Base-by-base conservation (phyloP, 306 rosid genomes). In the Chamaecrista fasciculata region DNA sequence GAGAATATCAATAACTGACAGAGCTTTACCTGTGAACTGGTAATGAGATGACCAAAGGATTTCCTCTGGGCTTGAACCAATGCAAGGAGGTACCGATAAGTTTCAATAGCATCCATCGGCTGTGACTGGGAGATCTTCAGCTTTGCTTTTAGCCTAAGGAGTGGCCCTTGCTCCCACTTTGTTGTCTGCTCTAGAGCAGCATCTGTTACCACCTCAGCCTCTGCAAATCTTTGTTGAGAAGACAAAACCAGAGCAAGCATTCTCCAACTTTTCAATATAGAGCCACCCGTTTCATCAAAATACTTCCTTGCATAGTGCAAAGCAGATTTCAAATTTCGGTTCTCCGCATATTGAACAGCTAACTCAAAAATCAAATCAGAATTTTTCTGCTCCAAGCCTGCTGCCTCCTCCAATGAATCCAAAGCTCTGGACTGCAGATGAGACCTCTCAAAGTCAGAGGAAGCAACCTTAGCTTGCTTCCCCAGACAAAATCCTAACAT, bases 1-100 rank as follows among this genome's bases (percentile, higher is more conserved):
- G 42, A 68, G 37, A 43, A 44, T 26, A 7, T 8, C 23, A 28
- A 26, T 18, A 77, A 39, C 62, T 34, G 65, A 72, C 53, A 76
- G 66, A 76, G 70, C 29, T 69, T 67, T 43, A 91, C 99, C 96
- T 86, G 91, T 43, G 85, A 72, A 68, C 46, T 21, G 57, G 65
- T 74, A 78, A 70, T 76, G 44, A 76, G 81, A 62, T 89, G 79
- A 15, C 95, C 96, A 84, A 75, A 87, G 19, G 99, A 91, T 77
- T 91, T 91, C 78, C 76, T 89, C 71, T 89, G 95, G 24, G 99
- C 96, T 83, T 95, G 99, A 82, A 91, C 97, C 86, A 95, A 85
- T 48, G 99, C 99, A 79, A 95, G 97, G 51, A 95, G 95, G 89
- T 82, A 68, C 11, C 97, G 88, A 37, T 89, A 91, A 44, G 95